phyloP scores from a whole-genome alignment of 805 yeast genomes.

The Candida manassasensis region DNA sequence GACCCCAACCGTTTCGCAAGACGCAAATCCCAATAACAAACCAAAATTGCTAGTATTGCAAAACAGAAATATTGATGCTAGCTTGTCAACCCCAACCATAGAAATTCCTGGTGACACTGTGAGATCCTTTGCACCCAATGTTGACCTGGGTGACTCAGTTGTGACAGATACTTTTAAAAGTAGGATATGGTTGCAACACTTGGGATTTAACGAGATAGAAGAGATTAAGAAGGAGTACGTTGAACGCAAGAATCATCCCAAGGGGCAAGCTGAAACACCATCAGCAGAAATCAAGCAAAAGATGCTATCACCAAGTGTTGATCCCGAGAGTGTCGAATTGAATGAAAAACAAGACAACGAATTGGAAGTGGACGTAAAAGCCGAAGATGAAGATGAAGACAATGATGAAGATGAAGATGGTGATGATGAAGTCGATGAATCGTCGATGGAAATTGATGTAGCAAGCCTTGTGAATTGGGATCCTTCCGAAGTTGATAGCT shows the following conservation, averaged over 20 bases:
- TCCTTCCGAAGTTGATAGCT: slow-evolving; percentile 25
- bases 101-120: slow-evolving; percentile 12
- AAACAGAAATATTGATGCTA: slow-evolving; percentile 7
- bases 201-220: slow-evolving; percentile 30
- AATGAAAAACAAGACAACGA: slow-evolving; percentile 4
- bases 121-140: slow-evolving; percentile 33
- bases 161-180: slow-evolving; percentile 28
- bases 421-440: slow-evolving; percentile 2
- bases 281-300: slow-evolving; percentile 5
- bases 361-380: slow-evolving; percentile 6
- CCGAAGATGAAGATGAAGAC: slow-evolving; percentile 9
- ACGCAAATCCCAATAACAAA: slow-evolving; percentile 10
- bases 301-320: slow-evolving; percentile 4
- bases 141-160: slow-evolving; percentile 31
- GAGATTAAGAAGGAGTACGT: slow-evolving; percentile 19
- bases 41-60: slow-evolving; percentile 11
- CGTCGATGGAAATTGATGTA: slow-evolving; percentile 19
- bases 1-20: slow-evolving; percentile 5
- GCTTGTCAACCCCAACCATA: slow-evolving; percentile 5
- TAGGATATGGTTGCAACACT: slow-evolving; percentile 36
- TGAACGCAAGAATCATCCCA: slow-evolving; percentile 5
- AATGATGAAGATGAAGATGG: slow-evolving; percentile 5
- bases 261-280: slow-evolving; percentile 11
- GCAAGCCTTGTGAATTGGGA: slow-evolving; percentile 31
- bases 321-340: slow-evolving; percentile 3